Conservation (phyloP, 208 protist genomes). For the Acanthamoeba culbertsoni region DNA sequence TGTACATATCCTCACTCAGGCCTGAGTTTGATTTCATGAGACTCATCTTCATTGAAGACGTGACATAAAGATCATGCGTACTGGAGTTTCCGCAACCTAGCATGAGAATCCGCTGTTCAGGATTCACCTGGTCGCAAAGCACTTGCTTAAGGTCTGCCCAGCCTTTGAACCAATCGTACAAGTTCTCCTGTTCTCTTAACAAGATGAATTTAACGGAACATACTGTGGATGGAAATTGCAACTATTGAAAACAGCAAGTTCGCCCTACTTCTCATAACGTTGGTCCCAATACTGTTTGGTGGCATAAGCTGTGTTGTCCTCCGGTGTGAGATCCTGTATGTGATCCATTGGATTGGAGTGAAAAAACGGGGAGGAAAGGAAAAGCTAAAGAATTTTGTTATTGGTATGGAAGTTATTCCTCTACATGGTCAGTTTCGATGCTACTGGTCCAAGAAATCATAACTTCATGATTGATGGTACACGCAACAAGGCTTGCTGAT, state of each 20-base stretch:
- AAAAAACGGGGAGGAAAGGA: too few relatives aligned
- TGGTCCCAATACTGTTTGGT: conserved; percentile 58
- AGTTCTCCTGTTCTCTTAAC: background rate
- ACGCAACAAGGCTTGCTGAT: too few relatives aligned
- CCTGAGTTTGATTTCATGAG: background rate
- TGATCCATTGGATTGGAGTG: background rate
- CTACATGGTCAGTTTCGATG: too few relatives aligned
- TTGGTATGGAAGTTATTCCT: too few relatives aligned
- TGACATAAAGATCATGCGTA: background rate
- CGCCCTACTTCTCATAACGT: background rate
- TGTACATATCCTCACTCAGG: conserved; percentile 54
- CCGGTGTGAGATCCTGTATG: background rate
- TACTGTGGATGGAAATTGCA: too few relatives aligned
- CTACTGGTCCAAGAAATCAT: too few relatives aligned
- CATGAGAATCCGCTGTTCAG: conserved; percentile 43
- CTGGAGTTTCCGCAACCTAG: conserved; percentile 63
- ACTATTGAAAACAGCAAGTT: too few relatives aligned
- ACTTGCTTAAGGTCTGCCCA: conserved; percentile 24
- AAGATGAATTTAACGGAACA: too few relatives aligned
- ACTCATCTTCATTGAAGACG: background rate
- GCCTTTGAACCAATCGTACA: conserved; percentile 55
- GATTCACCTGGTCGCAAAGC: background rate
- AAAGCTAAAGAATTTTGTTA: background rate
- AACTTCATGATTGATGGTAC: too few relatives aligned
- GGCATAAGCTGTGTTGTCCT: conserved; percentile 56